Base-by-base conservation (phyloP, 441 rosid species). In the Syzygium syzygioides region DNA sequence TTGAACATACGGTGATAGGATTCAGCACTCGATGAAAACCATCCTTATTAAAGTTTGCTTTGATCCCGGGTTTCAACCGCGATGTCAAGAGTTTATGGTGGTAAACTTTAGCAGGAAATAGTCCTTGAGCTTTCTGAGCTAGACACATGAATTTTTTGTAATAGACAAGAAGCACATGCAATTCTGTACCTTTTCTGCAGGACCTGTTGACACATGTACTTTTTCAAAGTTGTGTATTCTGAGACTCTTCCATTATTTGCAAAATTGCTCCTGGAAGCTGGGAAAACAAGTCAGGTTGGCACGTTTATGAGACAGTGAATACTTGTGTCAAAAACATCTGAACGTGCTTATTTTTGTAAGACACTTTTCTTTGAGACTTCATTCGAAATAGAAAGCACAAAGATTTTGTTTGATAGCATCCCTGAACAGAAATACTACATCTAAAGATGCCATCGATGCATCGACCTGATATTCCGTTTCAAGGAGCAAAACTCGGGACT, bases 1-100 rank as follows among this genome's bases (percentile, higher is more conserved):
- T 60, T 97, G 89, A 93, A 85, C 87, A 55, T 55, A 10, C 41
- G 12, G 83, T 23, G 83, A 41, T 76, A 23, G 83, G 83, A 41
- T 37, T 50, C 83, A 37, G n/a, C 18, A 76, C 83, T 11, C 52
- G 41, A 76, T 12, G 20, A 11, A 76, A 41, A 25, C 83, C n/a
- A 37, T 37, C 50, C 52, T 76, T 13, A 1, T 52, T 20, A 12
- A 28, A 76, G 20, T 71, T 37, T 71, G 80, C 28, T 37, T 71
- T 71, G 5, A 71, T 71, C 80, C 48, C 80, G 37, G 80, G 50
- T 37, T 34, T 19, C 80, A 71, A 71, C n/a, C 0, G 5, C 17
- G 50, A 37, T 37, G 50, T 71, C 83, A 71, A 37, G 26, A 71
- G 52, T 59, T 59, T 28, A 59, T 59, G 66, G 32, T 59, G 17